These are phyloP conservation scores for Xerophyta viscosa DNA, from an alignment of 106 monocot genomes.

Conservation along the genomic window DNA sequence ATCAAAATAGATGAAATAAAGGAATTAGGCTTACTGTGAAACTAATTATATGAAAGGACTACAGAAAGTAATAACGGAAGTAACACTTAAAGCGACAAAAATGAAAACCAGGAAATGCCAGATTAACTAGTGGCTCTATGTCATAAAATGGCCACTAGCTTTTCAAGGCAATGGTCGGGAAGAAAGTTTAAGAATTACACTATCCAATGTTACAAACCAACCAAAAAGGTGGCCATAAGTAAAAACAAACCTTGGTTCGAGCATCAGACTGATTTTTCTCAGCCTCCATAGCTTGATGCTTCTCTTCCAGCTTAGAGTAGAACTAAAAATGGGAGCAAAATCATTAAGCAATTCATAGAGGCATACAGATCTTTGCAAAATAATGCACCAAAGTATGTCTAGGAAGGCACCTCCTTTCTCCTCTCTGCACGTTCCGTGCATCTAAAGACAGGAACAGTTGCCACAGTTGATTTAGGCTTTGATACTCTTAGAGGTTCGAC, in stretches of 20 bases:
- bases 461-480: slow-evolving; percentile 36
- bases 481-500: slow-evolving; percentile 23
- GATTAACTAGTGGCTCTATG: too few species aligned
- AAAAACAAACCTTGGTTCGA: slow-evolving; percentile 31
- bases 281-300: slow-evolving; percentile 54
- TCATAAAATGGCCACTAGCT: too few species aligned
- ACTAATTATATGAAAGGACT: too few species aligned
- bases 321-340: slow-evolving; percentile 18
- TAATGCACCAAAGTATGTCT: neutral
- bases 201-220: too few species aligned
- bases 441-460: slow-evolving; percentile 49
- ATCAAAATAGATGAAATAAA: too few species aligned
- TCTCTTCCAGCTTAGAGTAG: slow-evolving; percentile 65
- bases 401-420: slow-evolving; percentile 51
- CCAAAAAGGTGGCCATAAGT: neutral
- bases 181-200: too few species aligned
- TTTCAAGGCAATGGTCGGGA: too few species aligned
- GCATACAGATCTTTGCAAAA: neutral
- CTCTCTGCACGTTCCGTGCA: slow-evolving; percentile 51
- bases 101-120: too few species aligned
- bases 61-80: too few species aligned
- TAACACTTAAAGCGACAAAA: too few species aligned
- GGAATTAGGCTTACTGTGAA: too few species aligned
- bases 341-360: neutral
- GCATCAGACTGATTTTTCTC: slow-evolving; percentile 55